Evolutionary conservation across 192 early-diverging fungal species (phyloP).

Genomic region (Funneliformis mosseae): DNA sequence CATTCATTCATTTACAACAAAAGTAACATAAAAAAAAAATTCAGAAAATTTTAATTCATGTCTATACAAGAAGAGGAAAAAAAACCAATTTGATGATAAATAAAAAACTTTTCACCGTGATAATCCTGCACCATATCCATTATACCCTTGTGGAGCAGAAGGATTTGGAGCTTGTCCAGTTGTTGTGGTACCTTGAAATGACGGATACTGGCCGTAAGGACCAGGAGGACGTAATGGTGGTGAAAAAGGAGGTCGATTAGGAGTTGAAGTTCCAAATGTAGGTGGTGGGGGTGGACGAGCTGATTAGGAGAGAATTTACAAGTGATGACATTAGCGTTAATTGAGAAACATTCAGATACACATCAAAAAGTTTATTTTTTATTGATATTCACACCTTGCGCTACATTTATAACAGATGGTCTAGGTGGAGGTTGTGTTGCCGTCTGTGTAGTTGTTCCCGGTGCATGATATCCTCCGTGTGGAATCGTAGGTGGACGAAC

Average conservation of each 20-base stretch:
- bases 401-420: conserved; percentile 18
- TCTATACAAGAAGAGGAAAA: not conserved
- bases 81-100: not conserved
- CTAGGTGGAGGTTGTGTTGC: not conserved
- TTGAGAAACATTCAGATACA: no score
- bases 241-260: not conserved
- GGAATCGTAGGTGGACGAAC: conserved; percentile 35
- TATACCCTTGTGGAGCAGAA: not conserved
- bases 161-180: not conserved
- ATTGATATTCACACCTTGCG: not conserved
- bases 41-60: not conserved
- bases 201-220: not conserved
- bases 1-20: not conserved
- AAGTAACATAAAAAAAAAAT: no score
- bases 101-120: not conserved
- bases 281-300: not conserved
- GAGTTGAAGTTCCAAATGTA: not conserved
- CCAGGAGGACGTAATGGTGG: not conserved
- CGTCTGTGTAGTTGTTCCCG: not conserved
- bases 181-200: not conserved
- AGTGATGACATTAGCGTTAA: no score
- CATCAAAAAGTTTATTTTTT: no score
- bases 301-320: not conserved
- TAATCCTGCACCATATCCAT: not conserved
- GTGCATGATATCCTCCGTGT: conserved; percentile 12